phyloP scores from a whole-genome alignment of 257 asterid species.

The Scutellaria baicalensis region DNA sequence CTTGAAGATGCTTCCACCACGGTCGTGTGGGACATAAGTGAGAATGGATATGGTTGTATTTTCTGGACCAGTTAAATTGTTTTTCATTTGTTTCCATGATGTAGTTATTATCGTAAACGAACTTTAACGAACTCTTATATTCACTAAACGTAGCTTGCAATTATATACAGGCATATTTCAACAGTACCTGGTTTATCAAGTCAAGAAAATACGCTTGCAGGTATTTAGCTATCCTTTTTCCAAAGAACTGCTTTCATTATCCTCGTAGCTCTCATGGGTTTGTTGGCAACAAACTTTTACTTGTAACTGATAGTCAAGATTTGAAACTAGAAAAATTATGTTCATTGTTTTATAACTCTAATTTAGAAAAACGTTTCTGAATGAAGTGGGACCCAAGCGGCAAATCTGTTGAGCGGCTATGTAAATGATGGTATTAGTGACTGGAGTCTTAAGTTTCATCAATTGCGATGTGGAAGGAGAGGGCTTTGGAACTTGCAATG shows the following conservation, averaged over 20 bases:
- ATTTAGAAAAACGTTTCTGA: not conserved
- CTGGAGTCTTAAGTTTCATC: not conserved
- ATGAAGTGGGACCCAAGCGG: not conserved
- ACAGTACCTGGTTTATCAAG: slow-evolving; percentile 94
- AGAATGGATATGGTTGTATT: not conserved
- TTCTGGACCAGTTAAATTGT: not conserved
- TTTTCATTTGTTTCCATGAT: not conserved
- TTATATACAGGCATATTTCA: slow-evolving; percentile 66
- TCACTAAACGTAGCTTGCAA: not conserved
- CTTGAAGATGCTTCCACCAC: not conserved
- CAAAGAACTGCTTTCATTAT: not conserved
- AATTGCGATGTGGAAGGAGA: slow-evolving; percentile 3
- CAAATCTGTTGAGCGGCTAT: not conserved
- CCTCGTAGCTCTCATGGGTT: slow-evolving; percentile 1
- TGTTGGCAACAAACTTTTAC: not conserved
- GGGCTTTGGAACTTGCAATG: not conserved
- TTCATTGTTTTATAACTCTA: not conserved
- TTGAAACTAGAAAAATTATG: not conserved
- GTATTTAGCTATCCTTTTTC: slow-evolving; percentile 30
- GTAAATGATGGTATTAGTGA: not conserved
- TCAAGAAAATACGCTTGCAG: slow-evolving; percentile 86
- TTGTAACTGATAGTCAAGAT: not conserved
- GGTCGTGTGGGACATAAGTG: not conserved
- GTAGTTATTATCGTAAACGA: not conserved
- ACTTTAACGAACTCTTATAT: not conserved